Percentiles rank a stretch among this genome's conserved stretches.
Evolutionary conservation across 352 stramenopile genomes (phyloP).

Genomic region (Pythium guiyangense): DNA sequence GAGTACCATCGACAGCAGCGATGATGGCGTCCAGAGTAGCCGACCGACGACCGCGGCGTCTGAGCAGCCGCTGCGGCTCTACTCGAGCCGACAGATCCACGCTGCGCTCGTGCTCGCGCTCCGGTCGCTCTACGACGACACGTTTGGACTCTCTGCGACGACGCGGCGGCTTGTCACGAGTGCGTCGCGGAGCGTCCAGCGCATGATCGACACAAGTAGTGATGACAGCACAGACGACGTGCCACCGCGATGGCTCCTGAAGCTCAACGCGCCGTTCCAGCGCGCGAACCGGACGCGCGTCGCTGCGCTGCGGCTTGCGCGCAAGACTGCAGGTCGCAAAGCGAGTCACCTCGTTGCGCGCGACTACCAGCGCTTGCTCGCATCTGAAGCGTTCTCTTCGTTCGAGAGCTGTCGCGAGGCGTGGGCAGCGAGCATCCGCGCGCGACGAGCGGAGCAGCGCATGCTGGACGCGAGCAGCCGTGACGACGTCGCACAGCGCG

Average conservation of each 20-base stretch:
- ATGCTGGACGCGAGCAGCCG: conserved; percentile 25
- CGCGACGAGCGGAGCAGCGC: conserved; percentile 17
- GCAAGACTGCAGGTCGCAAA: conserved; percentile 27
- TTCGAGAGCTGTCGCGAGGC: conserved; percentile 46
- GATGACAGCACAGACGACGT: conserved; percentile 7
- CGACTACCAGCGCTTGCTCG: conserved; percentile 36
- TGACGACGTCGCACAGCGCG: conserved; percentile 41
- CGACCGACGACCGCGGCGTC: neutral
- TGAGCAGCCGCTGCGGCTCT: conserved; percentile 11
- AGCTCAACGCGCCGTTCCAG: conserved; percentile 45
- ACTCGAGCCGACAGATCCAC: conserved; percentile 38
- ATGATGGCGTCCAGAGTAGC: neutral
- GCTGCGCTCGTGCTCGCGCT: conserved; percentile 48
- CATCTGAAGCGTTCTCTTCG: conserved; percentile 17
- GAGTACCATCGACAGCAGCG: neutral
- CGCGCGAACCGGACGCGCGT: conserved; percentile 49
- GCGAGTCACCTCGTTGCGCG: conserved; percentile 42
- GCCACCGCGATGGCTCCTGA: conserved; percentile 65
- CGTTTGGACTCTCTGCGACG: conserved; percentile 43
- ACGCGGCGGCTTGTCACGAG: conserved; percentile 16
- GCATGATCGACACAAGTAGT: no score
- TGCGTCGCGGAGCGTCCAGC: neutral
- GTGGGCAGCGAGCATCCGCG: conserved; percentile 37
- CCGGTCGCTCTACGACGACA: conserved; percentile 56
- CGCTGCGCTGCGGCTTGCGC: conserved; percentile 28